These are phyloP conservation scores for Saprolegnia parasitica DNA, from an alignment of 352 stramenopile species.

Conservation along the genomic window DNA sequence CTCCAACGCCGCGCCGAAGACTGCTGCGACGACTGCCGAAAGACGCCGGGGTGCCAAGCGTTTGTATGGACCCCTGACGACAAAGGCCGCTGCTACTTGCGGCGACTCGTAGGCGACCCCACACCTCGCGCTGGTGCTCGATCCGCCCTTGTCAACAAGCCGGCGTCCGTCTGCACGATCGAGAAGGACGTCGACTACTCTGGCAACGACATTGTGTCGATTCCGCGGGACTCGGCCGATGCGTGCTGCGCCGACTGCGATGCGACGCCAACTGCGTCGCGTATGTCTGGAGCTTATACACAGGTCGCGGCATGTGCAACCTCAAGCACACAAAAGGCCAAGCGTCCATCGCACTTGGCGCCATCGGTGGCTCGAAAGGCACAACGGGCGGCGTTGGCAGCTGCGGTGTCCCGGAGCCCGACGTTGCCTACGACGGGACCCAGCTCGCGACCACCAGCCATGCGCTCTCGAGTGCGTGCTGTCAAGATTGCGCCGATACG, in stretches of 20 bases:
- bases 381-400: neutral
- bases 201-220: constrained; percentile 31
- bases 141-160: neutral
- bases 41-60: constrained; percentile 10
- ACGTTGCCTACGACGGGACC: neutral
- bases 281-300: constrained; percentile 17
- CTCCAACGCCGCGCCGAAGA: neutral
- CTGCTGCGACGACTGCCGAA: constrained; percentile 17
- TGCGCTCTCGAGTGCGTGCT: neutral
- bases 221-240: constrained; percentile 30
- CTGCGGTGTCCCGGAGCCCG: neutral
- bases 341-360: constrained; percentile 2
- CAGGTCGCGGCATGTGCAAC: neutral
- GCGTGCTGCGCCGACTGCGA: constrained; percentile 38
- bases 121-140: no score
- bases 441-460: neutral
- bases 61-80: constrained; percentile 16
- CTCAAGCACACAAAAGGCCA: constrained; percentile 29
- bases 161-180: constrained; percentile 31
- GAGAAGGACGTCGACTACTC: constrained; percentile 38
- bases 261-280: constrained; percentile 16
- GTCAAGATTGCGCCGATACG: constrained; percentile 17
- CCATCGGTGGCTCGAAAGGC: neutral
- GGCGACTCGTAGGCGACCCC: neutral
- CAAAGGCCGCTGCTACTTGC: neutral